These are phyloP conservation scores for Albifimbria verrucaria DNA, from an alignment of 2,329 filamentous ascomycete genomes.

Conservation along the genomic window DNA sequence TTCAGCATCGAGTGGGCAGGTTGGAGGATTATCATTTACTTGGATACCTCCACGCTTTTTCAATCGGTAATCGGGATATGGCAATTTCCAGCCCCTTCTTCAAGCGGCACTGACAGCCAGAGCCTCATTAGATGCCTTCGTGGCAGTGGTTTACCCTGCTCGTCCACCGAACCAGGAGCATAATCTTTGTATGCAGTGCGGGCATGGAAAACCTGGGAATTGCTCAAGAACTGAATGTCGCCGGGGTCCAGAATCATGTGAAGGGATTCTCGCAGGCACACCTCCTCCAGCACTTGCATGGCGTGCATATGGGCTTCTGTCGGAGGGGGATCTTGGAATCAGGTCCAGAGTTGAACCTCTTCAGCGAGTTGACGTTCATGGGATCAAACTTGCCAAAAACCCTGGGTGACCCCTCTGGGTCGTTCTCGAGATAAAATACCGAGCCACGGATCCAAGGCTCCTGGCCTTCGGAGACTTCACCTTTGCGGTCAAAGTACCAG, in stretches of 20 bases:
- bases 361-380: slow-evolving; percentile 60
- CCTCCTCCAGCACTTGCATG: slow-evolving; percentile 63
- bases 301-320: slow-evolving; percentile 58
- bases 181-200: slow-evolving; percentile 69
- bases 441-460: slow-evolving; percentile 69
- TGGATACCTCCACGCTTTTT: slow-evolving; percentile 84
- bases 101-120: slow-evolving; percentile 76
- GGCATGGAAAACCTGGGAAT: slow-evolving; percentile 75
- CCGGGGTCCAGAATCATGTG: slow-evolving; percentile 84
- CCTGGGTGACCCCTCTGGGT: slow-evolving; percentile 38
- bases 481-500: slow-evolving; percentile 93
- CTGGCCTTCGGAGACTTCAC: slow-evolving; percentile 71
- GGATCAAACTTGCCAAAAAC: slow-evolving; percentile 76
- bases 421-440: slow-evolving; percentile 74
- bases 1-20: neutral
- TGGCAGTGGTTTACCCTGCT: slow-evolving; percentile 45
- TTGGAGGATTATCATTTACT: slow-evolving; percentile 39
- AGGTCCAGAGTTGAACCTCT: slow-evolving; percentile 9
- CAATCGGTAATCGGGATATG: slow-evolving; percentile 73
- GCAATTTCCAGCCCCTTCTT: slow-evolving; percentile 80
- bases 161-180: slow-evolving; percentile 36
- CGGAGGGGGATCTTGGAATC: slow-evolving; percentile 14
- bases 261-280: slow-evolving; percentile 65
- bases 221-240: slow-evolving; percentile 80
- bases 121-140: slow-evolving; percentile 76